phyloP scores from a whole-genome alignment of 140 eudicot species.

The Stevia rebaudiana region DNA sequence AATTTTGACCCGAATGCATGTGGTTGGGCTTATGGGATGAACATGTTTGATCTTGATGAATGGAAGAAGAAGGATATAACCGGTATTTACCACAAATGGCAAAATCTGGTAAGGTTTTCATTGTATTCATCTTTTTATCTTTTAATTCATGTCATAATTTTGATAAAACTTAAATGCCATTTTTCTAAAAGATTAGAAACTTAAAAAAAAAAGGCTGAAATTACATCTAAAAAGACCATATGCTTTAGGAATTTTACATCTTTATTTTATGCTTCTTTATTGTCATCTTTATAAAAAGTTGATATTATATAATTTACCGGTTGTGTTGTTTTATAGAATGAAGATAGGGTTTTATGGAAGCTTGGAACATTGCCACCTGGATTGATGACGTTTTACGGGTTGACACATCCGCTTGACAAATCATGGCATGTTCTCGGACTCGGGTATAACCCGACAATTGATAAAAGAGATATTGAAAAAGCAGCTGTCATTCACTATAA shows the following conservation, averaged over 20 bases:
- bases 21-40: slow-evolving; percentile 99
- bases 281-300: neutral
- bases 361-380: slow-evolving; percentile 98
- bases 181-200: neutral
- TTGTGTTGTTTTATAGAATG: slow-evolving; percentile 50
- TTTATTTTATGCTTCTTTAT: neutral
- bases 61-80: slow-evolving; percentile 97
- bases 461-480: slow-evolving; percentile 62
- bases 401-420: slow-evolving; percentile 85
- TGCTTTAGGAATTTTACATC: too few species aligned
- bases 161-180: too few species aligned
- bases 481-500: slow-evolving; percentile 95
- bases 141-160: too few species aligned
- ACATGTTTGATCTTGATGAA: slow-evolving; percentile 84
- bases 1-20: slow-evolving; percentile 95
- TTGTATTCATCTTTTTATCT: neutral
- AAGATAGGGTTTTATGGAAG: slow-evolving; percentile 88
- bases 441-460: slow-evolving; percentile 86
- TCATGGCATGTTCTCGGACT: slow-evolving; percentile 96
- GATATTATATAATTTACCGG: neutral
- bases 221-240: too few species aligned
- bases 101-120: slow-evolving; percentile 58
- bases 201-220: too few species aligned
- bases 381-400: slow-evolving; percentile 76
- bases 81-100: slow-evolving; percentile 97